A percentile compares a stretch with the other conserved stretches of the same genome.
Evolutionary conservation across 257 asterid species (phyloP).

Genomic region (Solanum dulcamara): DNA sequence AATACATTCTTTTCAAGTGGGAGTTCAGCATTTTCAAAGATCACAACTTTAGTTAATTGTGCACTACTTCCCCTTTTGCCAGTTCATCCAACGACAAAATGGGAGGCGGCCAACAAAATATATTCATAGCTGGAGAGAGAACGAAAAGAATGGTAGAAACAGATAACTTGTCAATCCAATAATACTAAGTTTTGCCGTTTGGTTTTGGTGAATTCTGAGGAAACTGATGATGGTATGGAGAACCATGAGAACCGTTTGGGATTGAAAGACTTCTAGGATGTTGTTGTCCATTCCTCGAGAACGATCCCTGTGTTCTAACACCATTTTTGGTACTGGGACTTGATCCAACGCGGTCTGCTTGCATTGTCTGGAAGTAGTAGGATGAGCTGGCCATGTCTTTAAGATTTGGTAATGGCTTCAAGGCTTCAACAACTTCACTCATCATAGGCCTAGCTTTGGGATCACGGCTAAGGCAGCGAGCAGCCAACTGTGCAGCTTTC

Average conservation of each 20-base stretch:
- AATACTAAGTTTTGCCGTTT: slow-evolving; percentile 38
- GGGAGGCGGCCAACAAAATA: slow-evolving; percentile 8
- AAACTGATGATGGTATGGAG: slow-evolving; percentile 58
- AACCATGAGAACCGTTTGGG: slow-evolving; percentile 58
- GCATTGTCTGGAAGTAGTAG: slow-evolving; percentile 68
- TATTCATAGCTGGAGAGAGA: slow-evolving; percentile 11
- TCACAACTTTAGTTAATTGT: slow-evolving; percentile 11
- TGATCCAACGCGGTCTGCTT: slow-evolving; percentile 50
- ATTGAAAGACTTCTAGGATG: slow-evolving; percentile 61
- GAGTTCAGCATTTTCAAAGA: slow-evolving; percentile 12
- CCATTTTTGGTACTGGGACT: slow-evolving; percentile 44
- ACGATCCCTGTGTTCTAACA: slow-evolving; percentile 37
- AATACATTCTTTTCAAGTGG: slow-evolving; percentile 27
- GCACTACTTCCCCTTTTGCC: slow-evolving; percentile 20
- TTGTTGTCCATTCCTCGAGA: slow-evolving; percentile 51
- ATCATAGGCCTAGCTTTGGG: slow-evolving; percentile 72
- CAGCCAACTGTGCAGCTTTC: slow-evolving; percentile 88
- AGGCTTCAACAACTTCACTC: slow-evolving; percentile 84
- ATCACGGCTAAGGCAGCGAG: slow-evolving; percentile 78
- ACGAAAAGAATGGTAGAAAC: slow-evolving; percentile 22
- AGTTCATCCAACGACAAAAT: slow-evolving; percentile 9
- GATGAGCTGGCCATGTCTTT: slow-evolving; percentile 97
- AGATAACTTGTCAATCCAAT: background rate
- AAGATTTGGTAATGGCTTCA: slow-evolving; percentile 78
- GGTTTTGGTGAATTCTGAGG: slow-evolving; percentile 73